phyloP scores from a whole-genome alignment of 2,329 filamentous ascomycete genomes.

The Fusarium sp. region DNA sequence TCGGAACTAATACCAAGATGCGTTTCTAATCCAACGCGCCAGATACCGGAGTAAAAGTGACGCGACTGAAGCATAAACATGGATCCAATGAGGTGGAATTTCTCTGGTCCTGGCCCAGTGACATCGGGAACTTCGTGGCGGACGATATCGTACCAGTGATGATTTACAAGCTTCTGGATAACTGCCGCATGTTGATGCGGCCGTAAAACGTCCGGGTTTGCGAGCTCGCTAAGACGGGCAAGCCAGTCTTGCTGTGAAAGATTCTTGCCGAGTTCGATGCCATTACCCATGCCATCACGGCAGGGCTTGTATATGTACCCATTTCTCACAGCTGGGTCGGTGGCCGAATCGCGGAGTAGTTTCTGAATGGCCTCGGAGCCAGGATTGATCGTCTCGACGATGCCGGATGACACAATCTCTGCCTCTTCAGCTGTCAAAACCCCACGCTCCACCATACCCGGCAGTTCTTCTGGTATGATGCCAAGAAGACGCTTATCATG shows the following conservation, averaged over 20 bases:
- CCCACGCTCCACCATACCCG: conserved; percentile 9
- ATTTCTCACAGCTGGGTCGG: not conserved
- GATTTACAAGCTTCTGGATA: conserved; percentile 24
- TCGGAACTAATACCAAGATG: conserved; percentile 23
- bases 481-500: conserved; percentile 26
- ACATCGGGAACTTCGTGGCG: conserved; percentile 19
- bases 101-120: conserved; percentile 15
- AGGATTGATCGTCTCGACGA: conserved; percentile 12
- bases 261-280: conserved; percentile 19
- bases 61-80: conserved; percentile 27
- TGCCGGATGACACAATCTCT: conserved; percentile 1
- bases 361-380: conserved; percentile 2
- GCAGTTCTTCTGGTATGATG: conserved; percentile 26
- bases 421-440: conserved; percentile 21
- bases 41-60: not conserved
- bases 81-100: conserved; percentile 28
- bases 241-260: conserved; percentile 19
- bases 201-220: not conserved
- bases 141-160: conserved; percentile 26
- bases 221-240: conserved; percentile 1
- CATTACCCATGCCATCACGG: conserved; percentile 20
- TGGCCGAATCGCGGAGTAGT: not conserved
- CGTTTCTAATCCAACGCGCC: conserved; percentile 25
- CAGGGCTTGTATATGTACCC: conserved; percentile 26
- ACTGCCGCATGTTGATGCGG: conserved; percentile 25